Percentiles rank a stretch among this genome's conserved stretches.
These are phyloP conservation scores for Trichosporon sp. DNA, from an alignment of 1,284 basidiomycete genomes.

Conservation along the genomic window DNA sequence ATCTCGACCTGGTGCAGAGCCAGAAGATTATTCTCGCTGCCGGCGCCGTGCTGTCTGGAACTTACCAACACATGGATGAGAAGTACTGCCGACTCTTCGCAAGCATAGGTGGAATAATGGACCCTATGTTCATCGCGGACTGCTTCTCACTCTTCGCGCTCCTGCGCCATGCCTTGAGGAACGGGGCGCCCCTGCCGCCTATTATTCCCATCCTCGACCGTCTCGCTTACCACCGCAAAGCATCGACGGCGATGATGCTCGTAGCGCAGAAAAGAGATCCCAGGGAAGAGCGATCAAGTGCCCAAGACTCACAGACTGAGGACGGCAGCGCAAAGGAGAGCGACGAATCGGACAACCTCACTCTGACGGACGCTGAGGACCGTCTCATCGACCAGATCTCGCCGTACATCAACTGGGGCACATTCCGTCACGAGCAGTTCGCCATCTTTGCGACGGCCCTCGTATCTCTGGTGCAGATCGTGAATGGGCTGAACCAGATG, in stretches of 20 bases:
- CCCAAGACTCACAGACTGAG: neutral
- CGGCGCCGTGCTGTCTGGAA: constrained; percentile 31
- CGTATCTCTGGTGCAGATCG: constrained; percentile 36
- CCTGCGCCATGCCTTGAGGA: constrained; percentile 34
- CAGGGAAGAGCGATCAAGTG: neutral
- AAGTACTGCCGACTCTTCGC: constrained; percentile 23
- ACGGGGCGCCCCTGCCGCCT: constrained; percentile 37
- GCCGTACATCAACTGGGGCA: neutral
- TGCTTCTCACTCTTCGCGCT: constrained; percentile 37
- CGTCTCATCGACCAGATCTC: neutral
- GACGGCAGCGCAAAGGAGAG: neutral
- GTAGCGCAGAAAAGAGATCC: neutral
- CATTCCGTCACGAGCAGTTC: constrained; percentile 39
- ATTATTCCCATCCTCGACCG: constrained; percentile 44
- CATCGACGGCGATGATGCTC: neutral
- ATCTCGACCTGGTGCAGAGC: constrained; percentile 28
- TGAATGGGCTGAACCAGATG: constrained; percentile 35
- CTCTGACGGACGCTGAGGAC: neutral
- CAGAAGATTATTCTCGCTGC: constrained; percentile 31
- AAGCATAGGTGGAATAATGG: constrained; percentile 25
- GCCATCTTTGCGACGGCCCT: constrained; percentile 40
- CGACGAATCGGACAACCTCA: neutral
- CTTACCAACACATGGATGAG: constrained; percentile 33
- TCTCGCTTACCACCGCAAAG: constrained; percentile 28
- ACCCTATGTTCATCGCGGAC: constrained; percentile 45